Evolutionary conservation across 495 filamentous ascomycete species (phyloP).

Genomic region (Annulohypoxylon bovei): DNA sequence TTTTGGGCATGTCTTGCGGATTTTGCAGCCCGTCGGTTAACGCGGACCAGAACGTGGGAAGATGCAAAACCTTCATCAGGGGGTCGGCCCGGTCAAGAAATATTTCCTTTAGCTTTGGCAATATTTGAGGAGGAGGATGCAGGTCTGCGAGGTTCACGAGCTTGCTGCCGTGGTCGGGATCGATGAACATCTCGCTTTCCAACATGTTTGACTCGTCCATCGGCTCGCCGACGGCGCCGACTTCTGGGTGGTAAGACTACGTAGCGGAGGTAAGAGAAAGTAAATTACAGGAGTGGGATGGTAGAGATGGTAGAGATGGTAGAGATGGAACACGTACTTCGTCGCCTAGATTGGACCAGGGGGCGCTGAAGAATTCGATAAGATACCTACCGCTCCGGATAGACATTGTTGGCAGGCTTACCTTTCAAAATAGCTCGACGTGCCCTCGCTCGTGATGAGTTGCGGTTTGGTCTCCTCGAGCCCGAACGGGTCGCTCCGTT

Average conservation of each 20-base stretch:
- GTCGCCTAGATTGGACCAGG: slow-evolving; percentile 24
- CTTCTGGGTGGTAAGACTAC: slow-evolving; percentile 25
- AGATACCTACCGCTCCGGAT: not conserved
- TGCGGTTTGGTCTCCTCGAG: slow-evolving; percentile 19
- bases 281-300: not conserved
- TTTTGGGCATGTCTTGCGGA: slow-evolving; percentile 47
- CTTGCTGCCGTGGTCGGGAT: slow-evolving; percentile 55
- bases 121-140: slow-evolving; percentile 41
- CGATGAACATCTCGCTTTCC: slow-evolving; percentile 22
- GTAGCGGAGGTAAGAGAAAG: not conserved
- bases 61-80: slow-evolving; percentile 63
- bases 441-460: slow-evolving; percentile 31
- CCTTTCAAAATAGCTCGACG: slow-evolving; percentile 37
- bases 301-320: too few relatives aligned
- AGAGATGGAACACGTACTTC: slow-evolving; percentile 11
- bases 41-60: slow-evolving; percentile 58
- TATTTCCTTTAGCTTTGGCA: slow-evolving; percentile 57
- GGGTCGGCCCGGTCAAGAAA: slow-evolving; percentile 63
- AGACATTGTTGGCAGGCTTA: not conserved
- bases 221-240: slow-evolving; percentile 1
- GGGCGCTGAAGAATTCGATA: slow-evolving; percentile 1
- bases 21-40: slow-evolving; percentile 52
- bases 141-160: slow-evolving; percentile 2
- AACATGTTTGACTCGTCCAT: slow-evolving; percentile 6
- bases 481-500: slow-evolving; percentile 1